Conservation (phyloP, 495 filamentous ascomycete genomes). For the Penicillium maclennaniae region DNA sequence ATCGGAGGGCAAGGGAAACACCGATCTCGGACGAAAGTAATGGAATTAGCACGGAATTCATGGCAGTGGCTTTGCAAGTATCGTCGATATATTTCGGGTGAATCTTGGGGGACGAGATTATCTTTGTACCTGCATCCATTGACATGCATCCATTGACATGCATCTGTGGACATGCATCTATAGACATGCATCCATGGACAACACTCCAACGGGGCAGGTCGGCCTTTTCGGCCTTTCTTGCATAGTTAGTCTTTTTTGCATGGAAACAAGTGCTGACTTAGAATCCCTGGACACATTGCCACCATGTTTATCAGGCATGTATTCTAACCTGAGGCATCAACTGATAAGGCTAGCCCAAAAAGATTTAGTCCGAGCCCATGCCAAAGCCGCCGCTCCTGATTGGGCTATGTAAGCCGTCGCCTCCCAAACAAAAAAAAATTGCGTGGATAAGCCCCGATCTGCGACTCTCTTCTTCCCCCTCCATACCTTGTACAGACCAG, state of each 20-base stretch:
- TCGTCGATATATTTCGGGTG: background rate
- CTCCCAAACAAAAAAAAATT: constrained; percentile 28
- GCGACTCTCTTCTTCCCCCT: constrained; percentile 1
- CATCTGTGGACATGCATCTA: background rate
- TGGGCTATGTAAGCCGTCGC: constrained; percentile 9
- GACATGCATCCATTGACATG: background rate
- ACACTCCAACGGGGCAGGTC: too few species aligned
- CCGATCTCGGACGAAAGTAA: constrained; percentile 1
- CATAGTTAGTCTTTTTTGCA: too few species aligned
- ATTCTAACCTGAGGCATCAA: background rate
- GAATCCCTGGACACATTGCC: background rate
- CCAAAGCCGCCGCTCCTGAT: constrained; percentile 5
- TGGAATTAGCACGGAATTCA: background rate
- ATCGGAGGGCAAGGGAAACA: background rate
- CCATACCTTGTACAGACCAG: constrained; percentile 6
- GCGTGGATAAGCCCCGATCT: constrained; percentile 19
- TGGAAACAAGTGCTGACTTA: background rate
- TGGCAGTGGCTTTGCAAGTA: background rate
- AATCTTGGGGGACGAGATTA: background rate
- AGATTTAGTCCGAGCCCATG: constrained; percentile 11
- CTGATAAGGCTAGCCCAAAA: constrained; percentile 15
- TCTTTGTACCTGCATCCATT: background rate
- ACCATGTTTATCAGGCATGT: background rate
- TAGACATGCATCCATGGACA: too few species aligned
- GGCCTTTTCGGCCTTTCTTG: too few species aligned